These are phyloP conservation scores for Podila epigama DNA, from an alignment of 192 early-diverging fungal genomes.

Conservation along the genomic window DNA sequence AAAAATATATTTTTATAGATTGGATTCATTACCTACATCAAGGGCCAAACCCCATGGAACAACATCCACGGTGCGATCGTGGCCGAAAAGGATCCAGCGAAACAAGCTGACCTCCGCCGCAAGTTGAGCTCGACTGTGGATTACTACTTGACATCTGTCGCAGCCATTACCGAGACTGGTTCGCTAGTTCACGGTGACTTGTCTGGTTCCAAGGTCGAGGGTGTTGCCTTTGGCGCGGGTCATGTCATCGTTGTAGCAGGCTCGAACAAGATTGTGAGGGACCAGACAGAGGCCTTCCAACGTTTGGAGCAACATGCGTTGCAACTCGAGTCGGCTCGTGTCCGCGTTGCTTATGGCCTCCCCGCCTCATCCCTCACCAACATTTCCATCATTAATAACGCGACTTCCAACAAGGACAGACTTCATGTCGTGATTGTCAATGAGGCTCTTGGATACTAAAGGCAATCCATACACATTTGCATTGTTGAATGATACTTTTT, in stretches of 20 bases:
- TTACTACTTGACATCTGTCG: conserved; percentile 50
- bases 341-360: conserved; percentile 46
- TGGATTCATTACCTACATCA: conserved; percentile 55
- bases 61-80: conserved; percentile 43
- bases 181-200: conserved; percentile 39
- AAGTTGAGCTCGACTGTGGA: conserved; percentile 44
- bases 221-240: conserved; percentile 28
- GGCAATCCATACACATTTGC: not conserved
- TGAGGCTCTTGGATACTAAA: conserved; percentile 51
- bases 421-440: conserved; percentile 48
- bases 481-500: too few relatives aligned
- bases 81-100: conserved; percentile 37
- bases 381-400: conserved; percentile 23
- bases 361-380: conserved; percentile 35
- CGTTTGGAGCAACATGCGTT: conserved; percentile 26
- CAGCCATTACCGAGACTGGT: conserved; percentile 45
- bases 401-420: conserved; percentile 25
- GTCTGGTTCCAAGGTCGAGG: conserved; percentile 46
- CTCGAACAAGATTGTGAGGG: conserved; percentile 55
- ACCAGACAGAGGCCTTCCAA: conserved; percentile 41
- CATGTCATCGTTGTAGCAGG: conserved; percentile 46
- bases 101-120: conserved; percentile 47
- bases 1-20: conserved; percentile 17
- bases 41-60: conserved; percentile 47
- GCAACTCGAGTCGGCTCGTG: conserved; percentile 38